Evolutionary conservation across 164 flowering plant species (phyloP), one percentile per base, ranked within the genome.

Genomic region (Stephania yunnanensis): DNA sequence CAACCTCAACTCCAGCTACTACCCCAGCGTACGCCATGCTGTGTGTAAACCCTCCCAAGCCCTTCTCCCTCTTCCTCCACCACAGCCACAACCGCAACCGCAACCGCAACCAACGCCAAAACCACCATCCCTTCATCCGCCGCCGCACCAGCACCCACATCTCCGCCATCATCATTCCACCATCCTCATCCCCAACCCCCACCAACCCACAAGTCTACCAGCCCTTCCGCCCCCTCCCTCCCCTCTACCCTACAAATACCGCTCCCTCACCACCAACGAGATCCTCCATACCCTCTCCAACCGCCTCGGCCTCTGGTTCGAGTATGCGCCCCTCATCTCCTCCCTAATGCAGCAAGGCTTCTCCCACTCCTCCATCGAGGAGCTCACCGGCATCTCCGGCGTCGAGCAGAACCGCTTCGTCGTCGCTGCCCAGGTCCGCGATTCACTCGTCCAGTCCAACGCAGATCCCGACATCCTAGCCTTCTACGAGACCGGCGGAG

Each of bases 241-340:
- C 10, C 91, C 94, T 29, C 81, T 90, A 29, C 92, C 97, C 3
- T 12, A 87, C 36, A 77, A 86, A 71, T 87, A 68, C 83, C 82
- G 80, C 45, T 69, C 83, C 73, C 95, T 92, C 71, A 87, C 86
- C 81, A 17, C 84, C 77, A 74, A 79, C 70, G 74, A 71, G 53
- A 86, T 86, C 66, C 78, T 94, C 80, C 89, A 86, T 9, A 72
- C 86, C 82, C 91, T 95, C 55, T 42, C 86, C 73, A 84, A 90
- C 79, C 93, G 98, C 58, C 87, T 90, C 67, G 98, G 97, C 80
- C 85, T 81, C 76, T 92, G 97, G 98, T 87, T 73, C 80, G 95
- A 95, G 46, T 89, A 88, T 82, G 97, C 97, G 70, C 93, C 95
- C 0, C 84, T 92, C 52, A 89, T 95, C 79, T 71, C 93, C 30